Conservation (phyloP, 129 eudicot genomes). For the Flaveria sonorensis region DNA sequence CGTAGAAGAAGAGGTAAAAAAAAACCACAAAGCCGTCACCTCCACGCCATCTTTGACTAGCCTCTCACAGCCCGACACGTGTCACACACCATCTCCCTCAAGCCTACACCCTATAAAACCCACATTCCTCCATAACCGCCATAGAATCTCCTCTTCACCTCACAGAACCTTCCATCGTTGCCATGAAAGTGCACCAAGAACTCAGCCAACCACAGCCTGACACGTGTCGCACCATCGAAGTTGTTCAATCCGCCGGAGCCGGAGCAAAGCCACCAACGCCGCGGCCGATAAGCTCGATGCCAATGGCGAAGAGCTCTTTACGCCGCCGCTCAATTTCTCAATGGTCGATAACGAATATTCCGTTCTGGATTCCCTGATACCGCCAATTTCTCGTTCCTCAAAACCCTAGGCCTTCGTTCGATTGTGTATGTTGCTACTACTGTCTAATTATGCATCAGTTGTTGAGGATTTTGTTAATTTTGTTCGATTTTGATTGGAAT, state of each 20-base stretch:
- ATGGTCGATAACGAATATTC: slow-evolving; percentile 69
- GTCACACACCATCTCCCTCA: background rate
- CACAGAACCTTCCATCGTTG: background rate
- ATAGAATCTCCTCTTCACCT: background rate
- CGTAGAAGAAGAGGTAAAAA: too few species aligned
- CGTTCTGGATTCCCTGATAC: slow-evolving; percentile 70
- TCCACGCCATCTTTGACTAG: background rate
- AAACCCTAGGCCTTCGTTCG: slow-evolving; percentile 75
- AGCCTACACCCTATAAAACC: slow-evolving; percentile 25
- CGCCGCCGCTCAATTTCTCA: slow-evolving; percentile 73
- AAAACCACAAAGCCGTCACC: slow-evolving; percentile 4
- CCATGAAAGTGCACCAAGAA: slow-evolving; percentile 34
- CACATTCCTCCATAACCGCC: slow-evolving; percentile 29
- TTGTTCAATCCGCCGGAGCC: slow-evolving; percentile 14
- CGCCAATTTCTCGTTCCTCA: slow-evolving; percentile 53
- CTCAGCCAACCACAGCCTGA: slow-evolving; percentile 29
- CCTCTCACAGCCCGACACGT: slow-evolving; percentile 15
- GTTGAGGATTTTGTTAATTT: background rate
- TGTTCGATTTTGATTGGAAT: background rate
- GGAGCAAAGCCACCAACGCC: slow-evolving; percentile 12
- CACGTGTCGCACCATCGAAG: slow-evolving; percentile 25
- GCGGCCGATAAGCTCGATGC: slow-evolving; percentile 28
- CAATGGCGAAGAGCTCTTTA: slow-evolving; percentile 40
- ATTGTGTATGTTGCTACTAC: slow-evolving; percentile 44
- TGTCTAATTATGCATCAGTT: background rate